These are phyloP conservation scores for Setaria viridis DNA, from an alignment of 202 grass and related monocot genomes.

Conservation along the genomic window DNA sequence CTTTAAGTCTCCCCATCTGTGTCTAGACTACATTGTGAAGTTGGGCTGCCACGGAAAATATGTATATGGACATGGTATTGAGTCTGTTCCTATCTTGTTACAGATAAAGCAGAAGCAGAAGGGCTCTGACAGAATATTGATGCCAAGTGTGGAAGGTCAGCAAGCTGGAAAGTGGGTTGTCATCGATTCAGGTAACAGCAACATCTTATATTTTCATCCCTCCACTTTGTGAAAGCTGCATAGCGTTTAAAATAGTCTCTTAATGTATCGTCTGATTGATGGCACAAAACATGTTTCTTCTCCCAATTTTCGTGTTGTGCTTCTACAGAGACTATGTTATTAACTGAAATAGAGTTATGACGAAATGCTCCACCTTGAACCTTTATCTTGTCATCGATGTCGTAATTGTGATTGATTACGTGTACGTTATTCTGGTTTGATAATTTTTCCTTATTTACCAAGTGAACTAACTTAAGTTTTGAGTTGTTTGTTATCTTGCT, in stretches of 20 bases:
- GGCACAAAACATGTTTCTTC: constrained; percentile 1
- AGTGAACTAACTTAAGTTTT: background rate
- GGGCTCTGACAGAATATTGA: constrained; percentile 74
- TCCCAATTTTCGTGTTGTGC: background rate
- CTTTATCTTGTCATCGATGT: background rate
- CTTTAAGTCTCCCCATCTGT: background rate
- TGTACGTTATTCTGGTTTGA: background rate
- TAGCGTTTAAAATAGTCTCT: constrained; percentile 13
- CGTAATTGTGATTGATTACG: background rate
- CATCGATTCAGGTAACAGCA: constrained; percentile 82
- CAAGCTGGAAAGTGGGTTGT: constrained; percentile 92
- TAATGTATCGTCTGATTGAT: background rate
- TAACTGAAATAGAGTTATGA: background rate
- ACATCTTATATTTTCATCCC: background rate
- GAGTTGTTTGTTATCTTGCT: background rate
- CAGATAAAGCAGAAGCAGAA: constrained; percentile 93
- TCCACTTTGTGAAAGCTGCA: background rate
- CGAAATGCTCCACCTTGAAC: background rate
- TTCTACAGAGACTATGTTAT: background rate
- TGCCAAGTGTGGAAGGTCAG: constrained; percentile 90
- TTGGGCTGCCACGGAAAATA: background rate
- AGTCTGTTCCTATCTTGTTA: constrained; percentile 14
- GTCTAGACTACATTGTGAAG: background rate
- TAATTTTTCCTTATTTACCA: background rate
- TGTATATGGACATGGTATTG: background rate